phyloP scores from a whole-genome alignment of 2,329 filamentous ascomycete species.

The Aphanocladium album region DNA sequence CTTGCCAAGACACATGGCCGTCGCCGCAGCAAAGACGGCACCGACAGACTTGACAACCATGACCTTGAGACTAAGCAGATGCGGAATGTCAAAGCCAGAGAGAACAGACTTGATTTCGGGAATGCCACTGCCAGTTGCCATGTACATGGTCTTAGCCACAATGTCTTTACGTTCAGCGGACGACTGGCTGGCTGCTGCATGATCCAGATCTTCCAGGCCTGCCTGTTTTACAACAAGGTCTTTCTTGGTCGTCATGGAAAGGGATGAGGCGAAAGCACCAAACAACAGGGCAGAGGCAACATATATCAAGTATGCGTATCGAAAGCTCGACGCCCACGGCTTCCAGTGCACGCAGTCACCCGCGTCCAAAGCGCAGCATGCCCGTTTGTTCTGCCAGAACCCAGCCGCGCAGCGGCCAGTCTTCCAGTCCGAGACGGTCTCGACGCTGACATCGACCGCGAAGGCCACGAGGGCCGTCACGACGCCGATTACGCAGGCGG shows the following conservation, averaged over 20 bases:
- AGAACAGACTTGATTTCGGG: slow-evolving; percentile 95
- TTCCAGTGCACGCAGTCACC: slow-evolving; percentile 82
- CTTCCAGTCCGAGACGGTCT: slow-evolving; percentile 95
- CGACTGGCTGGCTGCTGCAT: background rate
- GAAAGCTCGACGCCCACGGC: slow-evolving; percentile 60
- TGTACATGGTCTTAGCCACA: slow-evolving; percentile 49
- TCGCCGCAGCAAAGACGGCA: slow-evolving; percentile 84
- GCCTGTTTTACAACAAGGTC: slow-evolving; percentile 81
- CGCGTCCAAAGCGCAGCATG: slow-evolving; percentile 91
- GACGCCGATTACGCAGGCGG: slow-evolving; percentile 79
- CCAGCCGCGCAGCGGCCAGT: slow-evolving; percentile 81
- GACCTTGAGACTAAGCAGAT: slow-evolving; percentile 84
- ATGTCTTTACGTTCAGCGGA: background rate
- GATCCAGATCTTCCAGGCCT: slow-evolving; percentile 44
- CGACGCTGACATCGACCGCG: slow-evolving; percentile 80
- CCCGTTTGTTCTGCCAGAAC: slow-evolving; percentile 86
- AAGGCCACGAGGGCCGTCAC: slow-evolving; percentile 81
- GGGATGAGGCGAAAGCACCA: slow-evolving; percentile 58
- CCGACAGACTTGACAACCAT: slow-evolving; percentile 85
- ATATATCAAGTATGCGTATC: slow-evolving; percentile 22
- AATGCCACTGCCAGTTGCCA: slow-evolving; percentile 88
- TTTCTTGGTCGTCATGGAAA: slow-evolving; percentile 79
- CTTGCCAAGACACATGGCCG: slow-evolving; percentile 94
- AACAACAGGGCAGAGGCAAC: slow-evolving; percentile 47
- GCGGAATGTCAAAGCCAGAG: slow-evolving; percentile 85